Conservation (phyloP, 2,329 filamentous ascomycete species). For the Diaporthe longicolla region DNA sequence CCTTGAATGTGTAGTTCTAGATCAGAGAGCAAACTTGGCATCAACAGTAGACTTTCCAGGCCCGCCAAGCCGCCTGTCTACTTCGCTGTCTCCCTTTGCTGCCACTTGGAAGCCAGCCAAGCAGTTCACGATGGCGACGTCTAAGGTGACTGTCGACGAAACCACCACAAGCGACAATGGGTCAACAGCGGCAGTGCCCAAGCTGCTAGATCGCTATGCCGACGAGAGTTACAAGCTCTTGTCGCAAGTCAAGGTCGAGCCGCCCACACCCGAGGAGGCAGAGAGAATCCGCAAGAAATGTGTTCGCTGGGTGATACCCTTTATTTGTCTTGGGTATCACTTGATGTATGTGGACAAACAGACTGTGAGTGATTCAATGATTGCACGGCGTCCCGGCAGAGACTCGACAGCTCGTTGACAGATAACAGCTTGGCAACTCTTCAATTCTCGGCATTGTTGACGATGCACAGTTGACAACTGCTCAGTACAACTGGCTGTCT, state of each 20-base stretch:
- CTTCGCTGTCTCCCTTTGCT: not conserved
- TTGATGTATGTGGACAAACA: slow-evolving; percentile 55
- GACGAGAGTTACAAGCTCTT: slow-evolving; percentile 60
- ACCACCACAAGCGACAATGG: slow-evolving; percentile 25
- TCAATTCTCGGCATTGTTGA: slow-evolving; percentile 41
- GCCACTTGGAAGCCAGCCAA: not conserved
- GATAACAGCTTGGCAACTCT: slow-evolving; percentile 39
- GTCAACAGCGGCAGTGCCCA: slow-evolving; percentile 43
- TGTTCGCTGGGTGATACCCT: slow-evolving; percentile 54
- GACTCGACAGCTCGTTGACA: not conserved
- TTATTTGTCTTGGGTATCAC: slow-evolving; percentile 56
- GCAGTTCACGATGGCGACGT: slow-evolving; percentile 6
- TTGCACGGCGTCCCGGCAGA: rapidly evolving
- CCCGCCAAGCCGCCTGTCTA: not conserved
- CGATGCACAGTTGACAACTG: slow-evolving; percentile 49
- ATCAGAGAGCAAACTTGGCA: not conserved
- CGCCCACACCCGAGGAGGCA: slow-evolving; percentile 50
- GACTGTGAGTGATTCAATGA: slow-evolving; percentile 24
- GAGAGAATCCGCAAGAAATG: slow-evolving; percentile 53
- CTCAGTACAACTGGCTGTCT: slow-evolving; percentile 52
- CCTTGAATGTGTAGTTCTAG: not conserved
- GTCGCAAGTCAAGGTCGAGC: slow-evolving; percentile 54
- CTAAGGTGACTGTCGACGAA: not conserved
- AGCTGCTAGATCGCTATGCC: slow-evolving; percentile 54
- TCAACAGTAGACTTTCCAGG: not conserved